Conservation (phyloP, 192 early-diverging fungal species). For the Jimgerdemannia flammicorona region DNA sequence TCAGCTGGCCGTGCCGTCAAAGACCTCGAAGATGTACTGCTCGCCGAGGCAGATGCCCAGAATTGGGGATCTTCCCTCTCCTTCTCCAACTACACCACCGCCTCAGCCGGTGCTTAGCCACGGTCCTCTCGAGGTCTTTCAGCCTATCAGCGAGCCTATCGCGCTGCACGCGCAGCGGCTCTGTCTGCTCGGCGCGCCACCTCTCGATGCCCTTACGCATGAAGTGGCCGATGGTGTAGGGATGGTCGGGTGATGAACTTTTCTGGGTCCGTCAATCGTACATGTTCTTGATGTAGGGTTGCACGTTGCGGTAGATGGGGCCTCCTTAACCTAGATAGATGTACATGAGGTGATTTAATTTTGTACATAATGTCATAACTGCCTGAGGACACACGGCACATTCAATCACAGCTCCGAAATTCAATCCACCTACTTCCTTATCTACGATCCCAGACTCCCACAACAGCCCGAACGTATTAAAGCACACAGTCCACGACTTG, state of each 20-base stretch:
- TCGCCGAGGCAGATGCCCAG: conserved; percentile 97
- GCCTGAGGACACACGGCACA: no score
- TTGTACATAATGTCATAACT: no score
- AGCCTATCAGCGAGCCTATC: background rate
- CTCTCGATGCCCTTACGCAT: background rate
- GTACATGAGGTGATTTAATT: no score
- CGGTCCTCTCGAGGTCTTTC: background rate
- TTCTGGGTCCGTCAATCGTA: conserved; percentile 1
- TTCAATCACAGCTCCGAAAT: no score
- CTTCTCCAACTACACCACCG: background rate
- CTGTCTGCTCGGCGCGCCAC: conserved; percentile 7
- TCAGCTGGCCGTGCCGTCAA: conserved; percentile 88
- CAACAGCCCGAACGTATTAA: conserved; percentile 3
- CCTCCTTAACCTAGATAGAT: no score
- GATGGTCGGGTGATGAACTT: conserved; percentile 2
- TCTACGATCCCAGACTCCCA: conserved; percentile 5
- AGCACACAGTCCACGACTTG: background rate
- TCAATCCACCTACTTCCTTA: conserved; percentile 5
- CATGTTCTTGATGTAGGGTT: conserved; percentile 6
- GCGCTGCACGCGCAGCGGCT: background rate
- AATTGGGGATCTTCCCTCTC: conserved; percentile 85
- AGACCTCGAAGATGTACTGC: conserved; percentile 97
- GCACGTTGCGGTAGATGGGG: conserved; percentile 4
- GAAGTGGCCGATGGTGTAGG: conserved; percentile 6
- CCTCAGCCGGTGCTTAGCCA: background rate